A percentile compares a stretch with the other conserved stretches of the same genome.
Evolutionary conservation across 75 land plant genomes (phyloP).

Genomic region (Cryptomeria japonica): DNA sequence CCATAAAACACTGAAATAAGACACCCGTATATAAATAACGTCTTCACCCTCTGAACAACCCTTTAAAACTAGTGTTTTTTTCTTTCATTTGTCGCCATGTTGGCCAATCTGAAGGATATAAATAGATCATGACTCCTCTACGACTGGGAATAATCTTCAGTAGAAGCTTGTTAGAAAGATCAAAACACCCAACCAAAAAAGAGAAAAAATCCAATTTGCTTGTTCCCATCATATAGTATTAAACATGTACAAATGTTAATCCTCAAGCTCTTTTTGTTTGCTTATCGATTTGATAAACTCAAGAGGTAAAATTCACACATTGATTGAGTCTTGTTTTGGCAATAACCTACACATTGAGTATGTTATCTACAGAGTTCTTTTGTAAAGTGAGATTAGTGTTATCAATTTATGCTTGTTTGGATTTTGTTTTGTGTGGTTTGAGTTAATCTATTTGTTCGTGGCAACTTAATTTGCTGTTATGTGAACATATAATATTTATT

Average conservation of each 20-base stretch:
- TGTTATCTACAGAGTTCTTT: too few relatives aligned
- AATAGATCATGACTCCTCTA: neutral
- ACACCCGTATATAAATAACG: neutral
- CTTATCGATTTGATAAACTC: neutral
- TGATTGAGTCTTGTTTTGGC: neutral
- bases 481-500: too few relatives aligned
- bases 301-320: neutral
- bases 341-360: neutral
- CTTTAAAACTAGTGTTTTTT: neutral
- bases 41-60: neutral
- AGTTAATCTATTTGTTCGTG: too few relatives aligned
- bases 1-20: neutral
- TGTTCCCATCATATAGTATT: too few relatives aligned
- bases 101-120: neutral
- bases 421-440: too few relatives aligned
- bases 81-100: too few relatives aligned
- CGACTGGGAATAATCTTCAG: neutral
- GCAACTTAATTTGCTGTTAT: too few relatives aligned
- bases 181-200: neutral
- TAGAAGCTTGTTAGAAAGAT: neutral
- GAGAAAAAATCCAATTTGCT: too few relatives aligned
- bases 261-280: too few relatives aligned
- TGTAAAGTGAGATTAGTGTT: too few relatives aligned
- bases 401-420: too few relatives aligned
- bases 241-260: too few relatives aligned